Evolutionary conservation across 345 rosid species (phyloP).

Genomic region (Kandelia obovata): DNA sequence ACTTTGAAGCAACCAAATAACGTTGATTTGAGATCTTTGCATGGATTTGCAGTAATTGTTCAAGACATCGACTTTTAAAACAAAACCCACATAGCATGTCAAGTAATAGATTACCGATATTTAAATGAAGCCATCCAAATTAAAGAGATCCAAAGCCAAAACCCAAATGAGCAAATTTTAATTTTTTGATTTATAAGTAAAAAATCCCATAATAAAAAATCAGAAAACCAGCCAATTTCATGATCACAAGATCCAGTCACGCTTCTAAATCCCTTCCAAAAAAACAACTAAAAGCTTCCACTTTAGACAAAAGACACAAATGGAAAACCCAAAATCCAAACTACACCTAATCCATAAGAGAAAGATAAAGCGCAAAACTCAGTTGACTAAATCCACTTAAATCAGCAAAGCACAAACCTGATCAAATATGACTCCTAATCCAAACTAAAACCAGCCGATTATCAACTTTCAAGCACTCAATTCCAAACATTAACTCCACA

Average conservation of each 20-base stretch:
- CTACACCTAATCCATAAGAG: not conserved
- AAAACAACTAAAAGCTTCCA: slow-evolving; percentile 10
- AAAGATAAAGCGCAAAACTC: not conserved
- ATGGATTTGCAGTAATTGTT: not conserved
- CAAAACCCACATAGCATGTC: not conserved
- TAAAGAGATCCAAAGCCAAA: slow-evolving; percentile 13
- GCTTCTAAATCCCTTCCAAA: not conserved
- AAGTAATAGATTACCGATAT: slow-evolving; percentile 11
- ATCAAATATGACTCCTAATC: not conserved
- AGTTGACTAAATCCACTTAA: not conserved
- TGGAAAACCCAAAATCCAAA: slow-evolving; percentile 10
- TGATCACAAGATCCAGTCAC: slow-evolving; percentile 17
- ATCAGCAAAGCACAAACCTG: not conserved
- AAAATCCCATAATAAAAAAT: not conserved
- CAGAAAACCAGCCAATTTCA: not conserved
- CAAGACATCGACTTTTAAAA: not conserved
- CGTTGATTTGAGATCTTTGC: not conserved
- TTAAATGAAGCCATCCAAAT: slow-evolving; percentile 13
- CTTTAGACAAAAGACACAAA: not conserved
- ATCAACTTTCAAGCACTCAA: slow-evolving; percentile 18
- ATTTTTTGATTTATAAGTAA: not conserved
- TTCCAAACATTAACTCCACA: not conserved
- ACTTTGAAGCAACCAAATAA: not conserved
- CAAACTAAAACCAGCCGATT: slow-evolving; percentile 11
- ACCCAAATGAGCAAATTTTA: not conserved